These are phyloP conservation scores for Trifolium pratense DNA, from an alignment of 306 rosid species.

Conservation along the genomic window DNA sequence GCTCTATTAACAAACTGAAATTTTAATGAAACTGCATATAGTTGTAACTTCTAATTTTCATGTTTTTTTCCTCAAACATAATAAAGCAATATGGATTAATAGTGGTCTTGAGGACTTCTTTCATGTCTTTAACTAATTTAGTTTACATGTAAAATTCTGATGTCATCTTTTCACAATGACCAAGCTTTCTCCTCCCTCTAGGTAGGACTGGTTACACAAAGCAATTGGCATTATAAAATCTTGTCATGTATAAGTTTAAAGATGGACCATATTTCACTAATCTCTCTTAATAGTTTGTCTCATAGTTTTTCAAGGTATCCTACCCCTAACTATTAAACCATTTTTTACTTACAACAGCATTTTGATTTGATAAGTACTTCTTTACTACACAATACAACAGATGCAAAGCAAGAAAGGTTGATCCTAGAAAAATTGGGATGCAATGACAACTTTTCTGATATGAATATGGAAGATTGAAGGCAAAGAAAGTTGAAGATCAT, in stretches of 20 bases:
- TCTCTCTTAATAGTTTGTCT: no score
- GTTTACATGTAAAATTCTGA: no score
- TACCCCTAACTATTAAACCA: not conserved
- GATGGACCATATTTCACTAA: no score
- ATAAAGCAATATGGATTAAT: not conserved
- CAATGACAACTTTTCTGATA: conserved; percentile 54
- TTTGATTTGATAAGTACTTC: conserved; percentile 38
- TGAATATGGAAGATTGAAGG: conserved; percentile 44
- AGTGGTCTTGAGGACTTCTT: not conserved
- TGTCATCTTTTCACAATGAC: no score
- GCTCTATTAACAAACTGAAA: not conserved
- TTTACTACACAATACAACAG: conserved; percentile 56
- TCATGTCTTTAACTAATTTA: no score
- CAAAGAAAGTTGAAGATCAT: conserved; percentile 6
- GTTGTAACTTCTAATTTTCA: not conserved
- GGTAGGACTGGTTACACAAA: no score
- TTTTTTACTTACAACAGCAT: not conserved
- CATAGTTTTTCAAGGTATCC: not conserved
- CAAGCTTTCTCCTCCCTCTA: no score
- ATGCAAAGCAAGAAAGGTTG: conserved; percentile 71
- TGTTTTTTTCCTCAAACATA: no score
- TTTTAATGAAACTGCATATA: not conserved
- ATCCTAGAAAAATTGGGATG: conserved; percentile 74
- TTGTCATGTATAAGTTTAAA: no score
- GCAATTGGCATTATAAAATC: no score